phyloP scores from a whole-genome alignment of 1,284 basidiomycete genomes.

The Ceratobasidium sp. region DNA sequence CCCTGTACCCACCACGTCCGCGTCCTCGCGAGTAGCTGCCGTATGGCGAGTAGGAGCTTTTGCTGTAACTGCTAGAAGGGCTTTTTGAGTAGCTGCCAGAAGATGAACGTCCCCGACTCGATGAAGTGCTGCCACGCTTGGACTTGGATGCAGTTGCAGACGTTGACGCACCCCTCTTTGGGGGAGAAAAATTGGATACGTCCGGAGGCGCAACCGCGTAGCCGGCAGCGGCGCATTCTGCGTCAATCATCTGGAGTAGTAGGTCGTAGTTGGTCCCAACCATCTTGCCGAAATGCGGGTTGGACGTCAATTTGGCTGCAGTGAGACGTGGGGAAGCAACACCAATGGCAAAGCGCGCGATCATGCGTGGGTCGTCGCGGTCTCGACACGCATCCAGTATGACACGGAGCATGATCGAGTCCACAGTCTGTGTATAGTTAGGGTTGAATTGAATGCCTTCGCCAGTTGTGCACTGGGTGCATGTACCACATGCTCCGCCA shows the following conservation, averaged over 20 bases:
- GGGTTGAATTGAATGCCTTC: slow-evolving; percentile 55
- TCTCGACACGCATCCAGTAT: slow-evolving; percentile 60
- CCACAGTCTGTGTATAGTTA: slow-evolving; percentile 50
- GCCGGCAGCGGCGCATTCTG: slow-evolving; percentile 11
- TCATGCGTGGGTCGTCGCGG: slow-evolving; percentile 62
- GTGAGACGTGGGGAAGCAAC: slow-evolving; percentile 61
- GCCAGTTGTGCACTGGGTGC: slow-evolving; percentile 60
- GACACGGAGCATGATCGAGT: slow-evolving; percentile 53
- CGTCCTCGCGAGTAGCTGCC: slow-evolving; percentile 3
- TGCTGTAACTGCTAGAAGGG: no score
- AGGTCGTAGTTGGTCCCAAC: slow-evolving; percentile 44
- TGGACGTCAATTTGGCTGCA: slow-evolving; percentile 56
- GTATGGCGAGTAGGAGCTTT: slow-evolving; percentile 30
- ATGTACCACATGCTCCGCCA: slow-evolving; percentile 59
- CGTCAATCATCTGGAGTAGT: slow-evolving; percentile 1
- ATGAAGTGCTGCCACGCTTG: slow-evolving; percentile 21
- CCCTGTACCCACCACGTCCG: slow-evolving; percentile 34
- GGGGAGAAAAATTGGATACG: not conserved
- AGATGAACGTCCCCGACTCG: slow-evolving; percentile 5
- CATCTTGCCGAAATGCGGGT: slow-evolving; percentile 61
- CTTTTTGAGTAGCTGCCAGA: slow-evolving; percentile 25
- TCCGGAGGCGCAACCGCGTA: slow-evolving; percentile 18
- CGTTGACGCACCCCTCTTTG: not conserved
- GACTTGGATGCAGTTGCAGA: not conserved
- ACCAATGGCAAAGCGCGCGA: slow-evolving; percentile 64